phyloP scores from a whole-genome alignment of 331 rosid species.

The Spiraea crenata region DNA sequence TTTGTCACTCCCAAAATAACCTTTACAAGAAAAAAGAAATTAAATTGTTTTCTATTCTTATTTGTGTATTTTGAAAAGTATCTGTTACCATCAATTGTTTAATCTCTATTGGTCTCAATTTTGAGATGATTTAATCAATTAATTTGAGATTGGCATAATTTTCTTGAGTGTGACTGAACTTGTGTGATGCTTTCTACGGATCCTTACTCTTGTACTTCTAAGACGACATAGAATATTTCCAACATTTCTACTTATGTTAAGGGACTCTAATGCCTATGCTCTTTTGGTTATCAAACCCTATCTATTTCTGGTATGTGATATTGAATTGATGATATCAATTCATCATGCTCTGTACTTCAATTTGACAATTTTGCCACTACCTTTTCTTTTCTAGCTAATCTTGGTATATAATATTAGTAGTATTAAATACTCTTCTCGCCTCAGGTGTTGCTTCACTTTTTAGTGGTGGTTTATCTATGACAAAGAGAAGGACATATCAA shows the following conservation, averaged over 20 bases:
- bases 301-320: not conserved
- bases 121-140: too few relatives aligned
- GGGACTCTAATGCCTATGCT: not conserved
- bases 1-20: not conserved
- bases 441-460: not conserved
- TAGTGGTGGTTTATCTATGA: slow-evolving; percentile 1
- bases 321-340: not conserved
- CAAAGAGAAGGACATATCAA: not conserved
- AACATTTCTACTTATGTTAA: not conserved
- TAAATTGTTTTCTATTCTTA: not conserved
- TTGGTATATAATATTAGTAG: not conserved
- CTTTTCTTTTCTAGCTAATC: not conserved
- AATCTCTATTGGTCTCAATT: not conserved
- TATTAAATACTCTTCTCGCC: not conserved
- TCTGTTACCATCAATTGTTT: not conserved
- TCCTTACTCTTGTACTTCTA: not conserved
- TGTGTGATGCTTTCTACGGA: not conserved
- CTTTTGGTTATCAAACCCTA: not conserved
- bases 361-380: not conserved
- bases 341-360: not conserved
- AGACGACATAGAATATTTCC: not conserved
- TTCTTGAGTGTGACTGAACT: not conserved
- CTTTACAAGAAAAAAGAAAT: too few relatives aligned
- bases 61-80: not conserved
- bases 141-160: not conserved